A percentile compares a stretch with the other conserved stretches of the same genome.
Evolutionary conservation across 1,139 yeast genomes (phyloP).

Genomic region (Pichia sp.): DNA sequence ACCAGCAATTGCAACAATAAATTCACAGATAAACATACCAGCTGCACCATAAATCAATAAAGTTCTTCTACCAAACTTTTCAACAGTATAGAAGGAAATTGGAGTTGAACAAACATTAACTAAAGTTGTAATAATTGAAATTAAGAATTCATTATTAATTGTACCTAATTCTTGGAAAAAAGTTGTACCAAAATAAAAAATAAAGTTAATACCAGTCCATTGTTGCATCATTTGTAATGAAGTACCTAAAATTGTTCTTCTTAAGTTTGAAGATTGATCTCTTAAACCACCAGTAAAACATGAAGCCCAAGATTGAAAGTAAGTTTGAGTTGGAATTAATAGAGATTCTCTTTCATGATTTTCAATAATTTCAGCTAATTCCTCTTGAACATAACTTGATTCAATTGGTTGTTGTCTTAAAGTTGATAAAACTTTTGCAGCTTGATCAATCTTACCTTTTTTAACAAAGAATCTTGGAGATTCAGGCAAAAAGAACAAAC

Average conservation of each 20-base stretch:
- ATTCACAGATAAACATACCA: constrained; percentile 55
- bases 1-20: constrained; percentile 57
- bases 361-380: constrained; percentile 37
- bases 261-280: constrained; percentile 29
- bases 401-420: constrained; percentile 39
- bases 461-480: constrained; percentile 60
- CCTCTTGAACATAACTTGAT: constrained; percentile 35
- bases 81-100: constrained; percentile 33
- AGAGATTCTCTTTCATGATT: constrained; percentile 37
- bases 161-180: constrained; percentile 52
- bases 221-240: constrained; percentile 55
- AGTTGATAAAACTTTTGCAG: constrained; percentile 39
- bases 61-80: constrained; percentile 48
- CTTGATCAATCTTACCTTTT: constrained; percentile 39
- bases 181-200: constrained; percentile 63
- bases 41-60: constrained; percentile 47
- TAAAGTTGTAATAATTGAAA: constrained; percentile 54
- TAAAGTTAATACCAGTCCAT: constrained; percentile 69
- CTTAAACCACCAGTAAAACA: constrained; percentile 32
- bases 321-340: constrained; percentile 26
- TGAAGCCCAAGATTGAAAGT: constrained; percentile 28
- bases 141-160: constrained; percentile 40
- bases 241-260: constrained; percentile 31
- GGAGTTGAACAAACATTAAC: constrained; percentile 48
- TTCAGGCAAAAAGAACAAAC: constrained; percentile 59